Percentiles rank a stretch among this genome's conserved stretches.
phyloP scores from a whole-genome alignment of 352 stramenopile species.

The Globisporangium splendens region DNA sequence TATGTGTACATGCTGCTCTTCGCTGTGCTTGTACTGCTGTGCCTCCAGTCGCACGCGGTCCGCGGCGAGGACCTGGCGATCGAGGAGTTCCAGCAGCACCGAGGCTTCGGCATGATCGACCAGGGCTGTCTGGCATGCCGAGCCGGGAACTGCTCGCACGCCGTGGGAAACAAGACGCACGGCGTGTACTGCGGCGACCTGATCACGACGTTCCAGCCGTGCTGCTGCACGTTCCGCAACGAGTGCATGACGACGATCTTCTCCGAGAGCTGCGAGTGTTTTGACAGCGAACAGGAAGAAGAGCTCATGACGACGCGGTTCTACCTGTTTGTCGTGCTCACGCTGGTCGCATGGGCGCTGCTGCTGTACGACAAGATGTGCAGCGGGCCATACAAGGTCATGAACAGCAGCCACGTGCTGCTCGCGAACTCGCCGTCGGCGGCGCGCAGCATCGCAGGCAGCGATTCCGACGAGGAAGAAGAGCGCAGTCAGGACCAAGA shows the following conservation, averaged over 20 bases:
- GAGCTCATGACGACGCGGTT: constrained; percentile 66
- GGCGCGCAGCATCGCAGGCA: constrained; percentile 23
- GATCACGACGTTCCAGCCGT: constrained; percentile 59
- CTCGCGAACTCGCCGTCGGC: constrained; percentile 54
- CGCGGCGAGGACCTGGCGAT: constrained; percentile 7
- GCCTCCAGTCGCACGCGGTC: background rate
- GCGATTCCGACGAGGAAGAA: constrained; percentile 31
- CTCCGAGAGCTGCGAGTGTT: constrained; percentile 64
- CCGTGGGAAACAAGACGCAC: constrained; percentile 39
- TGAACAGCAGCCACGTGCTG: constrained; percentile 71
- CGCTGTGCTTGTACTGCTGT: background rate
- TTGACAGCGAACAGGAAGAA: constrained; percentile 50
- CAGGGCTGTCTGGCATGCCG: constrained; percentile 57
- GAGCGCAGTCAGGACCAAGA: constrained; percentile 3
- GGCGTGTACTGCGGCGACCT: constrained; percentile 74
- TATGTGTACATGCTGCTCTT: background rate
- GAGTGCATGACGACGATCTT: constrained; percentile 79
- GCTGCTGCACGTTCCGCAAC: constrained; percentile 71
- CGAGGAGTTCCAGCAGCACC: constrained; percentile 11
- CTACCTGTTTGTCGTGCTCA: constrained; percentile 68
- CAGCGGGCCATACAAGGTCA: constrained; percentile 66
- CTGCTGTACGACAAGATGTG: constrained; percentile 80
- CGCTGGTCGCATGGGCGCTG: constrained; percentile 48
- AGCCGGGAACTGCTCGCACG: constrained; percentile 61
- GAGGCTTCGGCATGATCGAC: constrained; percentile 12